These are phyloP conservation scores for Bruguiera sexangula DNA, from an alignment of 345 rosid species.

Conservation along the genomic window DNA sequence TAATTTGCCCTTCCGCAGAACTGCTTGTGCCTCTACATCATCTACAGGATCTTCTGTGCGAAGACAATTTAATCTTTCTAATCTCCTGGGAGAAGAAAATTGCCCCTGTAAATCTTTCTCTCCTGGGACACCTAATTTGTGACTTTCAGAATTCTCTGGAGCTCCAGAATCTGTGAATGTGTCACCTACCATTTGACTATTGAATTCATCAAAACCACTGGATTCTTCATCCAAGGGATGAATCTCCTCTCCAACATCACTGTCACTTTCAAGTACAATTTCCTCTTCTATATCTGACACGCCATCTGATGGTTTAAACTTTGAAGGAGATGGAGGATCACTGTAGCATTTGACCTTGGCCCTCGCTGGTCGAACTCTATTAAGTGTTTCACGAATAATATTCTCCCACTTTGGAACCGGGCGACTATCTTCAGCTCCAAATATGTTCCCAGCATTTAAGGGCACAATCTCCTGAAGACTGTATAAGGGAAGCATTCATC, in stretches of 20 bases:
- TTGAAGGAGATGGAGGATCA: constrained; percentile 95
- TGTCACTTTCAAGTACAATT: constrained; percentile 62
- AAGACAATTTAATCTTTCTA: constrained; percentile 62
- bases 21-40: constrained; percentile 15
- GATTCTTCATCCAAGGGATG: constrained; percentile 70
- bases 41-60: constrained; percentile 34
- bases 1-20: constrained; percentile 32
- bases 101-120: constrained; percentile 51
- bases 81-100: constrained; percentile 53
- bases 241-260: constrained; percentile 73
- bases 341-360: constrained; percentile 64
- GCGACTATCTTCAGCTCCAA: constrained; percentile 87
- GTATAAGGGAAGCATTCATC: constrained; percentile 16
- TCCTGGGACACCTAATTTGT: constrained; percentile 26
- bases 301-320: constrained; percentile 63
- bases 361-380: constrained; percentile 47
- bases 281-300: constrained; percentile 66
- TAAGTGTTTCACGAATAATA: constrained; percentile 67
- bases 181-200: constrained; percentile 9
- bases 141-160: constrained; percentile 12
- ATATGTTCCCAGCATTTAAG: constrained; percentile 85
- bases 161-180: background rate
- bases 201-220: constrained; percentile 18
- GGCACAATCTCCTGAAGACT: constrained; percentile 97
- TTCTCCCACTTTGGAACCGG: constrained; percentile 86